A percentile compares a stretch with the other conserved stretches of the same genome.
Conservation (phyloP, 2,329 filamentous ascomycete genomes). For the Chrysoporthe puriensis region DNA sequence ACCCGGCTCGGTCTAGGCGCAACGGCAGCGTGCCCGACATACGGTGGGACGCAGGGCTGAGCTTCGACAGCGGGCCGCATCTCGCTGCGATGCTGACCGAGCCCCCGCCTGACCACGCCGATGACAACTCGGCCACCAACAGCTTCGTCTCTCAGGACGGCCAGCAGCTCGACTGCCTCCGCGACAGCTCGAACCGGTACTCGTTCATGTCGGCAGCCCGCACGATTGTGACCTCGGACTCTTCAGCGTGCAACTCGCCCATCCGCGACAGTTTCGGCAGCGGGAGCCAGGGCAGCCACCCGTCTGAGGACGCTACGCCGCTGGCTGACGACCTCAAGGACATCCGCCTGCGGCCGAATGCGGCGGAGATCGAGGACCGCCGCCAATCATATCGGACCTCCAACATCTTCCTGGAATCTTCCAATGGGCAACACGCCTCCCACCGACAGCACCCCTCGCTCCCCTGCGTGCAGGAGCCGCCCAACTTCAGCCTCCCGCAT, state of each 20-base stretch:
- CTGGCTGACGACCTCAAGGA: constrained; percentile 35
- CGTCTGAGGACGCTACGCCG: constrained; percentile 36
- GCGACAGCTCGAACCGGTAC: constrained; percentile 59
- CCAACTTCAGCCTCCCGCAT: constrained; percentile 59
- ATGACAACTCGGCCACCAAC: constrained; percentile 61
- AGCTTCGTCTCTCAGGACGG: constrained; percentile 63
- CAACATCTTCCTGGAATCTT: constrained; percentile 46
- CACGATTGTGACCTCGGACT: constrained; percentile 63
- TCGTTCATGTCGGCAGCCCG: constrained; percentile 65
- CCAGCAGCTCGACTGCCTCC: constrained; percentile 59
- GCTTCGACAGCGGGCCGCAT: constrained; percentile 34
- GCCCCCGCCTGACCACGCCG: constrained; percentile 46
- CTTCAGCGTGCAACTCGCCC: constrained; percentile 62
- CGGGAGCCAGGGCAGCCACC: constrained; percentile 36
- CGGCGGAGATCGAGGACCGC: constrained; percentile 53
- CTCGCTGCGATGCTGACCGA: constrained; percentile 36
- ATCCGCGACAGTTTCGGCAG: constrained; percentile 54
- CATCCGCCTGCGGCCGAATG: constrained; percentile 54
- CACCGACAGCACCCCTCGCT: constrained; percentile 25
- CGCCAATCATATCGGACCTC: constrained; percentile 56
- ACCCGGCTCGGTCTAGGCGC: constrained; percentile 51
- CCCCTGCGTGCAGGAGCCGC: constrained; percentile 38
- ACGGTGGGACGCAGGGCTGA: constrained; percentile 36
- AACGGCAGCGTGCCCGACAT: constrained; percentile 42
- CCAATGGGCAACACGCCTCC: constrained; percentile 32